Base-by-base conservation (phyloP, 495 filamentous ascomycete species). In the Talaromyces ruber region DNA sequence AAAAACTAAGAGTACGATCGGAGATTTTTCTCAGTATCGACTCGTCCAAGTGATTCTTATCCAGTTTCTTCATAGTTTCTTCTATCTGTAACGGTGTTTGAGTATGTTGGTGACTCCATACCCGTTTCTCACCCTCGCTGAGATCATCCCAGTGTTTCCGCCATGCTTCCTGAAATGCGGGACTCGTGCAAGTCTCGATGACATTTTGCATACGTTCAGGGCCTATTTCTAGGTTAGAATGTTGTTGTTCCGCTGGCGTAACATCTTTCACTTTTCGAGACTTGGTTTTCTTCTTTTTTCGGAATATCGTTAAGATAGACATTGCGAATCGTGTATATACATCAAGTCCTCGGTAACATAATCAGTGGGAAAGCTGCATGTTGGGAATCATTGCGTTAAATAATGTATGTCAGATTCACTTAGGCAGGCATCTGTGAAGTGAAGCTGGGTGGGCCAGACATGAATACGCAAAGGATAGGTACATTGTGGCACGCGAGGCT, bases 101-200 rank as follows among this genome's bases (percentile, higher is more conserved):
- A 32, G 12, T n/a, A 14, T 22, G 25, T 34, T 34, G 29, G 28
- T 25, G 39, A 45, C 58, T 50, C 58, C 58, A 59, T 39, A 39
- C 4, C 6, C 8, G 22, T 11, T 25, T 11, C 22, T 59, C 58
- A 6, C 58, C 21, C 3, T 24, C 37, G 12, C 14, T 22, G 21
- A 59, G 32, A 28, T 59, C 58, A 6, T 22, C 22, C 58, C 58
- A 59, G 24, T 59, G 58, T 26, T 43, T 59, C 9, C 25, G 8
- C 58, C 58, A 59, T 24, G 58, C 58, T 59, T 59, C 58, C 7
- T 28, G 32, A 50, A 59, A 59, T 43, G 58, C 58, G 28, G 58
- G 18, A 22, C 24, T 59, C 16, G 58, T 59, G 30, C 30, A 43
- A 11, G 21, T 26, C 9, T 32, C 58, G 25, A 59, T 59, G 14